Evolutionary conservation across 148 eudicot species (phyloP).

Genomic region (Chenopodium suecicum): DNA sequence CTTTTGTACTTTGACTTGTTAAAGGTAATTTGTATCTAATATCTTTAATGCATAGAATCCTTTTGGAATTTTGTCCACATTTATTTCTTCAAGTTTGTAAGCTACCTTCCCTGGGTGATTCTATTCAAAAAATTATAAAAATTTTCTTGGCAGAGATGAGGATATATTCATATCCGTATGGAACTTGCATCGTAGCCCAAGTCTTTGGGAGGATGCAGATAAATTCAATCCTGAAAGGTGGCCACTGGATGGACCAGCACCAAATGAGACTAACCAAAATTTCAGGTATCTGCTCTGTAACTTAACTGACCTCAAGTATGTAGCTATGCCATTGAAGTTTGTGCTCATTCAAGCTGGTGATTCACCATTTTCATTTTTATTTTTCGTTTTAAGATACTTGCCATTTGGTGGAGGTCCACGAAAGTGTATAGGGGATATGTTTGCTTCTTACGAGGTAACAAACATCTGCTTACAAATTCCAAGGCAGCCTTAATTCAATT

Average conservation of each 20-base stretch:
- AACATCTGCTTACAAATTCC: neutral
- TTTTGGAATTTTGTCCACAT: neutral
- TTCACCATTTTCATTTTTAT: neutral
- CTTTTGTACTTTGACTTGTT: neutral
- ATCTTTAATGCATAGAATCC: neutral
- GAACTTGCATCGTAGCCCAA: constrained; percentile 90
- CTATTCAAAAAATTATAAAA: neutral
- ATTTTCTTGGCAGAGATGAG: constrained; percentile 58
- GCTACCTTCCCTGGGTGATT: neutral
- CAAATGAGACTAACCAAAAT: constrained; percentile 91
- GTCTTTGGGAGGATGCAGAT: constrained; percentile 85
- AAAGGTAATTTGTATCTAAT: neutral
- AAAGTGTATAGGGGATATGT: constrained; percentile 95
- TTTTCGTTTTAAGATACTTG: constrained; percentile 54
- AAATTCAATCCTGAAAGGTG: constrained; percentile 96
- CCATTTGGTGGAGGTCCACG: constrained; percentile 99
- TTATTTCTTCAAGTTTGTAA: neutral
- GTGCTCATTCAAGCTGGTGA: neutral
- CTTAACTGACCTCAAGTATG: neutral
- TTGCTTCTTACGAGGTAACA: constrained; percentile 91
- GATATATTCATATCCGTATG: constrained; percentile 95
- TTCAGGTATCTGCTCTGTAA: constrained; percentile 52
- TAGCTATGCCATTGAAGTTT: neutral
- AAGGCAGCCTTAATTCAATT: neutral
- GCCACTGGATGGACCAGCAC: constrained; percentile 94